A percentile compares a stretch with the other conserved stretches of the same genome.
phyloP scores from a whole-genome alignment of 2,329 filamentous ascomycete species.

The Cytospora mali region DNA sequence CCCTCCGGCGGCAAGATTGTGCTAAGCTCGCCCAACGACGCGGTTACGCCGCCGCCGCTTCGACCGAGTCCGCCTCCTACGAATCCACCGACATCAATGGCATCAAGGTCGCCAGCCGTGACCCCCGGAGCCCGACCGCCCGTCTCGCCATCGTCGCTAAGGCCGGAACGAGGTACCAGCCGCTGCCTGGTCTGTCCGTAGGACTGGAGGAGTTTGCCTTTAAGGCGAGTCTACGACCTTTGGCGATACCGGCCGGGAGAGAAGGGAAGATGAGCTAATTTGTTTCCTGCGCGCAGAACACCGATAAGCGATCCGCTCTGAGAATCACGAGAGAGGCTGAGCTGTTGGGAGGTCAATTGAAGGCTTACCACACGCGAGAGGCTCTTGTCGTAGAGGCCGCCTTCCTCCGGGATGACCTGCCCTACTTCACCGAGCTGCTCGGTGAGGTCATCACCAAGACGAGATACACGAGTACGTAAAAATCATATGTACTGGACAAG shows the following conservation, averaged over 20 bases:
- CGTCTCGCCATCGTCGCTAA: constrained; percentile 91
- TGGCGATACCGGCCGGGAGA: constrained; percentile 20
- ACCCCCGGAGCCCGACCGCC: constrained; percentile 84
- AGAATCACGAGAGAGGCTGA: constrained; percentile 95
- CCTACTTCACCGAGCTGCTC: constrained; percentile 95
- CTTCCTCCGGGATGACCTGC: constrained; percentile 93
- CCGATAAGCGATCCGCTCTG: constrained; percentile 82
- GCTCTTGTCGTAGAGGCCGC: constrained; percentile 89
- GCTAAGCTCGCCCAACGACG: constrained; percentile 55
- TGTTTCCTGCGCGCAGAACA: constrained; percentile 64
- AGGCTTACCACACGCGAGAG: constrained; percentile 87
- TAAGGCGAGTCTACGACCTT: constrained; percentile 64
- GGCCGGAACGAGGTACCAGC: constrained; percentile 91
- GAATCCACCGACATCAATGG: constrained; percentile 83
- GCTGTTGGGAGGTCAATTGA: constrained; percentile 89
- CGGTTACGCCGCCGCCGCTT: constrained; percentile 61
- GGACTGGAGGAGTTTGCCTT: constrained; percentile 95
- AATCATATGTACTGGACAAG: constrained; percentile 22
- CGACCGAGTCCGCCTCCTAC: constrained; percentile 75
- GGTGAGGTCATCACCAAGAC: constrained; percentile 88
- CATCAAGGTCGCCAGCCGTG: constrained; percentile 90
- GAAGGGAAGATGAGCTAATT: constrained; percentile 49
- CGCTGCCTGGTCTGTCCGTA: constrained; percentile 84
- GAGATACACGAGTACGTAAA: constrained; percentile 73
- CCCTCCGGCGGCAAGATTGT: constrained; percentile 59